A percentile compares a stretch with the other conserved stretches of the same genome.
Conservation (phyloP, 768 basidiomycete genomes). For the Lentinula sp. region DNA sequence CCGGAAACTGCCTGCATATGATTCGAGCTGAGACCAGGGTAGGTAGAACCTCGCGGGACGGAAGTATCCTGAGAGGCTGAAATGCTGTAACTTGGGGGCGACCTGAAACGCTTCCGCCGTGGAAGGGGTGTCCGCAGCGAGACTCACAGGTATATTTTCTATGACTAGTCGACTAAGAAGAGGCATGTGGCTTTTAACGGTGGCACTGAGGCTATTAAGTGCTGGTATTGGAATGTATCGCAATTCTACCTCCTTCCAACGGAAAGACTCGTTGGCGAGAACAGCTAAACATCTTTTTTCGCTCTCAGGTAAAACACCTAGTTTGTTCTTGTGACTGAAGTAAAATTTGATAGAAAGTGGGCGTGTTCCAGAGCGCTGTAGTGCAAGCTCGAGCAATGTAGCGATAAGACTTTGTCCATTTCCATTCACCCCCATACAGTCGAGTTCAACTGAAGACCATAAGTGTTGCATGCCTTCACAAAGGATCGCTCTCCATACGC, state of each 20-base stretch:
- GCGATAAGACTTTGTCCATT: not conserved
- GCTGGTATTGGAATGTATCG: not conserved
- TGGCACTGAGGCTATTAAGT: not conserved
- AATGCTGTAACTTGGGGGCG: not conserved
- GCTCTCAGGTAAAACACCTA: not conserved
- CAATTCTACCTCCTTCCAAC: constrained; percentile 1
- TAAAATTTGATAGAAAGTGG: not conserved
- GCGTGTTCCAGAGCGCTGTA: not conserved
- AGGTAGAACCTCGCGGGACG: not conserved
- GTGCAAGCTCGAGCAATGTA: not conserved
- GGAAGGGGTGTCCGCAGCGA: not conserved
- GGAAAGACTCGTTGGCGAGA: not conserved
- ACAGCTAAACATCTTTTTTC: not conserved
- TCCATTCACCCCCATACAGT: not conserved
- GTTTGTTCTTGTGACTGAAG: not conserved
- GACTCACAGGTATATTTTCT: not conserved
- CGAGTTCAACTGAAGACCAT: constrained; percentile 1
- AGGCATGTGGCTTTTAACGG: not conserved
- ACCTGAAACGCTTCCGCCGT: not conserved
- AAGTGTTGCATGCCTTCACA: not conserved
- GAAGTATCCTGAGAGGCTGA: not conserved
- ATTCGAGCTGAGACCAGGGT: not conserved
- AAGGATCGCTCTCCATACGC: not conserved
- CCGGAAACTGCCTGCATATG: not conserved
- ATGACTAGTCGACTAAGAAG: not conserved